phyloP scores from a whole-genome alignment of 306 rosid genomes.

The Fragaria nilgerrensis region DNA sequence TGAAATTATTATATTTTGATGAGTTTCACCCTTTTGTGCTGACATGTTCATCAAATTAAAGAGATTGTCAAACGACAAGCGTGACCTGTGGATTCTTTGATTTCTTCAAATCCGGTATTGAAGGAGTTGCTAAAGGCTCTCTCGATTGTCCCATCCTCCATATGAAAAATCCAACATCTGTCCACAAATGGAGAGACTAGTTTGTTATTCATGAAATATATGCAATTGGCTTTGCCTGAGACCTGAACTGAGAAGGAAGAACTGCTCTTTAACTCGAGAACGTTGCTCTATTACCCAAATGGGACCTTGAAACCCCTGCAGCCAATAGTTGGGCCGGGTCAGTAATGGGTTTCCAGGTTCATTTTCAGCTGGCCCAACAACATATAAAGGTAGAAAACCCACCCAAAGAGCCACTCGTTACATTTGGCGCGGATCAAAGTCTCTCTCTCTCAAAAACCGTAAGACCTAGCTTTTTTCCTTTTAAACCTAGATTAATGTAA shows the following conservation, averaged over 20 bases:
- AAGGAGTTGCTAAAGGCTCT: not conserved
- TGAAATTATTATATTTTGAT: too few relatives aligned
- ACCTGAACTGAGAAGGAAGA: not conserved
- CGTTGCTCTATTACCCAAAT: not conserved
- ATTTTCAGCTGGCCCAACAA: not conserved
- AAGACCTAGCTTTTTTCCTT: not conserved
- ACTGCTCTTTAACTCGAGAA: not conserved
- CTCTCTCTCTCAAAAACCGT: not conserved
- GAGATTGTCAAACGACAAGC: too few relatives aligned
- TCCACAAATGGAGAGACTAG: not conserved
- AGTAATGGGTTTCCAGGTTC: not conserved
- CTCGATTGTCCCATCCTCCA: not conserved
- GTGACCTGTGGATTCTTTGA: not conserved
- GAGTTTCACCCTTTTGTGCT: too few relatives aligned
- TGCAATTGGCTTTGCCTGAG: not conserved
- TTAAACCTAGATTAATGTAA: not conserved
- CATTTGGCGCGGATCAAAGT: too few relatives aligned
- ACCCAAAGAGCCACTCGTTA: too few relatives aligned
- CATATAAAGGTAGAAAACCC: too few relatives aligned
- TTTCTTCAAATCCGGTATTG: not conserved
- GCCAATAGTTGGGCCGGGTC: not conserved
- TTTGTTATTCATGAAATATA: not conserved
- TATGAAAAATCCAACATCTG: not conserved
- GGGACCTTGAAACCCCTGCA: not conserved
- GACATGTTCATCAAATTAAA: too few relatives aligned